A percentile compares a stretch with the other conserved stretches of the same genome.
phyloP scores from a whole-genome alignment of 169 alveolate species.

The Cryptosporidium sp. region DNA sequence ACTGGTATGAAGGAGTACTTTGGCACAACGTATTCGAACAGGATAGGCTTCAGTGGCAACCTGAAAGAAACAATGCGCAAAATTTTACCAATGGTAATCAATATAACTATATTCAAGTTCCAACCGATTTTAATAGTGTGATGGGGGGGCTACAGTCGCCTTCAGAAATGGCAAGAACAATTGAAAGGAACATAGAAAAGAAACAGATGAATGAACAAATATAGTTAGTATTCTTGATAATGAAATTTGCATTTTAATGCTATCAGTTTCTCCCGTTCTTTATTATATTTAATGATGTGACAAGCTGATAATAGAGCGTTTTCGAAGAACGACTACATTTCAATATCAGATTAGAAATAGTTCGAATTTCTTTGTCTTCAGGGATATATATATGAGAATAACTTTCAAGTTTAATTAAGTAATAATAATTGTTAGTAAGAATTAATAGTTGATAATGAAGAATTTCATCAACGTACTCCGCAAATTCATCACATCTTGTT shows the following conservation, averaged over 20 bases:
- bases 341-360: background rate
- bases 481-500: background rate
- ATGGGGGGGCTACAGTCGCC: conserved; percentile 71
- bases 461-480: background rate
- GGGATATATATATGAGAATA: background rate
- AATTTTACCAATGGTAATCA: conserved; percentile 3
- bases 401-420: background rate
- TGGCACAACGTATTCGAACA: conserved; percentile 62
- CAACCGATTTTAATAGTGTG: conserved; percentile 37
- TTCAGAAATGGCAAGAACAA: conserved; percentile 64
- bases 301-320: background rate
- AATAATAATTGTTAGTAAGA: conserved; percentile 39
- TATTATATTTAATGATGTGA: conserved; percentile 11
- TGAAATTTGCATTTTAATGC: background rate
- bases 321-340: conserved; percentile 1
- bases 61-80: background rate
- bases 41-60: conserved; percentile 61
- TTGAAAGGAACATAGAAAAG: conserved; percentile 27
- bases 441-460: conserved; percentile 31
- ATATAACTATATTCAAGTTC: conserved; percentile 35
- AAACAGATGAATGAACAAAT: background rate
- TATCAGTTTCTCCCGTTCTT: background rate
- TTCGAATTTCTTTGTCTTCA: conserved; percentile 13
- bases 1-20: conserved; percentile 62
- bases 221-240: conserved; percentile 1